phyloP scores from a whole-genome alignment of 164 flowering plant genomes.

The Vitis rupestris region DNA sequence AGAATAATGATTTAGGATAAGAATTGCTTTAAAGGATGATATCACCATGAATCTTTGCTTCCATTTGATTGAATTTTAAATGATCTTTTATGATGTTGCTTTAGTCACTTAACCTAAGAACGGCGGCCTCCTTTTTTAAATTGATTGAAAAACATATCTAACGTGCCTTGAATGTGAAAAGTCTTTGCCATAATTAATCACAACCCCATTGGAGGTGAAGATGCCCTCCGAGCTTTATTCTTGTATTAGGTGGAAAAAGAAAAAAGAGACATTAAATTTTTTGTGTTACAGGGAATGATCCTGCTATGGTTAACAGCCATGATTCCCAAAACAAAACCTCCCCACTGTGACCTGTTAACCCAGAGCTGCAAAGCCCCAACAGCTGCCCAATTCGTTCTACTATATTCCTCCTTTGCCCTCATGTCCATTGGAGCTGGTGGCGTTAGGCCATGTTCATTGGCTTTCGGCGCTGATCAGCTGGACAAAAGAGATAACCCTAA shows the following conservation, averaged over 20 bases:
- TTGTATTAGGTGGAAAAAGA: too few species aligned
- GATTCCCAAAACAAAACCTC: slow-evolving; percentile 46
- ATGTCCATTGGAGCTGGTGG: slow-evolving; percentile 78
- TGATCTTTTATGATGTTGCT: neutral
- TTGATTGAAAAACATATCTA: too few species aligned
- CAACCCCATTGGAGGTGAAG: too few species aligned
- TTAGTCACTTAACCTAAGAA: too few species aligned
- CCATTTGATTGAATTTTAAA: too few species aligned
- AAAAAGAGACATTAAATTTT: neutral
- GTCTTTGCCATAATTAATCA: too few species aligned
- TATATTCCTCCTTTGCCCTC: slow-evolving; percentile 40
- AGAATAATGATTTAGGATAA: too few species aligned
- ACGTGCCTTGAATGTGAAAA: too few species aligned
- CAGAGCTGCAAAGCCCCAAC: slow-evolving; percentile 38
- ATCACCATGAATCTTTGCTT: too few species aligned
- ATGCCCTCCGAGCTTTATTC: too few species aligned
- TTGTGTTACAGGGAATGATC: slow-evolving; percentile 47
- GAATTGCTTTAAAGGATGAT: too few species aligned
- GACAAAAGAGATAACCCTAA: slow-evolving; percentile 38
- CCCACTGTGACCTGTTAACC: slow-evolving; percentile 28
- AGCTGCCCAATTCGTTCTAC: slow-evolving; percentile 34
- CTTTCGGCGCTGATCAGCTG: slow-evolving; percentile 82
- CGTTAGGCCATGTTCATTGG: slow-evolving; percentile 59
- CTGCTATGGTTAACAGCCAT: slow-evolving; percentile 68
- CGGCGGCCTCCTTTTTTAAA: too few species aligned